phyloP scores from a whole-genome alignment of 257 asterid genomes.

The Plantago elongata region DNA sequence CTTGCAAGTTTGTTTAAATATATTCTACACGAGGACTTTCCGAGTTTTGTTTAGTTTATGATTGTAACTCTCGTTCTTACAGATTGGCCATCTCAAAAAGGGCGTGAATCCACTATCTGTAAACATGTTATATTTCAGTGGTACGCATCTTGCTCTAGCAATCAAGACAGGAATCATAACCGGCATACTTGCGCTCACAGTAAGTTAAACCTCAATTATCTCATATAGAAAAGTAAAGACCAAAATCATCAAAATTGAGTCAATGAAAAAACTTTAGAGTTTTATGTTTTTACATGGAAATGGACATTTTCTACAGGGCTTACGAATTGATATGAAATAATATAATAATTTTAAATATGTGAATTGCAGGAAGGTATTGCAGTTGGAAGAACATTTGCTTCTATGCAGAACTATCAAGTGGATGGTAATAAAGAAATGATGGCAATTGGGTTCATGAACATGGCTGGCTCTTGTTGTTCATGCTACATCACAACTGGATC shows the following conservation, averaged over 20 bases:
- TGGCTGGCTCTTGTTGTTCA: conserved; percentile 95
- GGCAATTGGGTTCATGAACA: conserved; percentile 97
- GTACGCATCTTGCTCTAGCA: conserved; percentile 63
- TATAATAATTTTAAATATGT: background rate
- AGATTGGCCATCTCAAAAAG: conserved; percentile 85
- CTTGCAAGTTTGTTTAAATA: background rate
- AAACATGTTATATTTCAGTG: conserved; percentile 64
- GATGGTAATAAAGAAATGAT: conserved; percentile 98
- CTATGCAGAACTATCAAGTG: conserved; percentile 79
- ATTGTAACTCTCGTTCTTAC: conserved; percentile 10
- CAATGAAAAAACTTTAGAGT: too few relatives aligned
- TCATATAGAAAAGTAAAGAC: too few relatives aligned
- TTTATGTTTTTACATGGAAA: too few relatives aligned
- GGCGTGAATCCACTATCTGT: conserved; percentile 86
- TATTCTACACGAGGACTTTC: background rate
- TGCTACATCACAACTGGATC: conserved; percentile 98
- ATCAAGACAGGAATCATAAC: conserved; percentile 80
- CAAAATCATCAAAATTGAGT: too few relatives aligned
- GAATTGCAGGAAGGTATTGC: conserved; percentile 85
- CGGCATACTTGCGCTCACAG: conserved; percentile 85
- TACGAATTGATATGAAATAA: too few relatives aligned
- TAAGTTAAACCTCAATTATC: conserved; percentile 26
- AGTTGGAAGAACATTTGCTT: conserved; percentile 91
- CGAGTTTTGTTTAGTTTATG: background rate
- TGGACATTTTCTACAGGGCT: too few relatives aligned